Percentiles rank a stretch among this genome's conserved stretches.
Evolutionary conservation across 495 filamentous ascomycete species (phyloP).

Genomic region (Penicillium cinerascens): DNA sequence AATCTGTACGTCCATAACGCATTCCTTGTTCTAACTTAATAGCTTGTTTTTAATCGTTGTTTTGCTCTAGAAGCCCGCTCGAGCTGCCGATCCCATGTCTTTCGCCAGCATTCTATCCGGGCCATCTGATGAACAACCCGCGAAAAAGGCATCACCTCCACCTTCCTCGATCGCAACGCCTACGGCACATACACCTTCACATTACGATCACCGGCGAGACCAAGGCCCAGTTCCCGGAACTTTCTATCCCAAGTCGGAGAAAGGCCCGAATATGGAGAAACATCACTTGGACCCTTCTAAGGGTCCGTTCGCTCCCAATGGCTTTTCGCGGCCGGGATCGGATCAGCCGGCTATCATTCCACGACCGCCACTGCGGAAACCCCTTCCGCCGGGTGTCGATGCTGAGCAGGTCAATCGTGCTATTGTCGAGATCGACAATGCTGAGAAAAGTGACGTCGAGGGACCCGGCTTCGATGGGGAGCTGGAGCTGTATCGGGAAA

Average conservation of each 20-base stretch:
- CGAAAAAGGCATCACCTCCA: slow-evolving; percentile 38
- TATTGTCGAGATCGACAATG: slow-evolving; percentile 62
- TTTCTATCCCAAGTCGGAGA: slow-evolving; percentile 30
- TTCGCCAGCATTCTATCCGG: slow-evolving; percentile 86
- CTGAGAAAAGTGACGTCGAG: slow-evolving; percentile 65
- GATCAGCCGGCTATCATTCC: slow-evolving; percentile 1
- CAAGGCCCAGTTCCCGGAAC: slow-evolving; percentile 21
- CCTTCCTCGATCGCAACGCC: slow-evolving; percentile 22
- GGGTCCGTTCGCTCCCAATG: slow-evolving; percentile 16
- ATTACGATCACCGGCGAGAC: slow-evolving; percentile 20
- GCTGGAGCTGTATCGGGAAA: slow-evolving; percentile 48
- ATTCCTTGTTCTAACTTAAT: background rate
- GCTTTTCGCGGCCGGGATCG: slow-evolving; percentile 8
- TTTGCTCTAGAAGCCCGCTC: slow-evolving; percentile 53
- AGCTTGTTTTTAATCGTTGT: background rate
- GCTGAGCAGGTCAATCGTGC: slow-evolving; percentile 63
- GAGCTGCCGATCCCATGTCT: slow-evolving; percentile 81
- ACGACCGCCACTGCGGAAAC: slow-evolving; percentile 17
- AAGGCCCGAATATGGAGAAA: slow-evolving; percentile 24
- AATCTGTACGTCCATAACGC: slow-evolving; percentile 29
- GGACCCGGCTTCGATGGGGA: slow-evolving; percentile 59
- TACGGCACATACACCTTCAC: slow-evolving; percentile 16
- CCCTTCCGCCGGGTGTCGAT: slow-evolving; percentile 40
- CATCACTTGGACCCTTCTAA: slow-evolving; percentile 10
- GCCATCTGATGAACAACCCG: slow-evolving; percentile 58